A percentile compares a stretch with the other conserved stretches of the same genome.
phyloP scores from a whole-genome alignment of 306 rosid genomes.

The Lablab purpureus region DNA sequence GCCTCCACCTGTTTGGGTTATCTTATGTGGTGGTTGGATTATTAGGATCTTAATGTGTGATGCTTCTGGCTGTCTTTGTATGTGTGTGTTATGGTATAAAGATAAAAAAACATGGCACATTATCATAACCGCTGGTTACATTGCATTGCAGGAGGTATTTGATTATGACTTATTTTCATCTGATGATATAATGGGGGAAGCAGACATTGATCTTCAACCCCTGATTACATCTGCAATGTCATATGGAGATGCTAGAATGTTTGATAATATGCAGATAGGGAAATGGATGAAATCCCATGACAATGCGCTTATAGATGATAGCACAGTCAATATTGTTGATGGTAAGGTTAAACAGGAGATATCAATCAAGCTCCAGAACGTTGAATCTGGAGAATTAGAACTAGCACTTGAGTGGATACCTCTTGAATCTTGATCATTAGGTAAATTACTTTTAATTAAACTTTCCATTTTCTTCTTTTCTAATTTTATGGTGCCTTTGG shows the following conservation, averaged over 20 bases:
- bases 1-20: no score
- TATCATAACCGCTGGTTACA: constrained; percentile 29
- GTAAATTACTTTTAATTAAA: constrained; percentile 41
- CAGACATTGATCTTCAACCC: constrained; percentile 98
- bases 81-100: not conserved
- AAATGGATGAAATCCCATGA: constrained; percentile 91
- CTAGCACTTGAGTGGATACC: constrained; percentile 92
- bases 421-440: constrained; percentile 77
- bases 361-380: constrained; percentile 82
- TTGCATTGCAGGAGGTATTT: constrained; percentile 75
- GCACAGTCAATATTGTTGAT: constrained; percentile 75
- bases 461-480: constrained; percentile 17
- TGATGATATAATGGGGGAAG: constrained; percentile 99
- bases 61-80: constrained; percentile 4
- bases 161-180: constrained; percentile 90
- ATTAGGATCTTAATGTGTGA: not conserved
- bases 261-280: constrained; percentile 91
- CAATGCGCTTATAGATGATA: constrained; percentile 81
- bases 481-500: not conserved
- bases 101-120: not conserved
- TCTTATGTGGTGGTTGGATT: not conserved
- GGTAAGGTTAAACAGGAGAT: constrained; percentile 84
- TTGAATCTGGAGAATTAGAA: constrained; percentile 86
- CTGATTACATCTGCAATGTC: constrained; percentile 90
- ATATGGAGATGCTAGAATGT: constrained; percentile 90